Base-by-base conservation (phyloP, 345 rosid species). In the Hibiscus tridactylites region DNA sequence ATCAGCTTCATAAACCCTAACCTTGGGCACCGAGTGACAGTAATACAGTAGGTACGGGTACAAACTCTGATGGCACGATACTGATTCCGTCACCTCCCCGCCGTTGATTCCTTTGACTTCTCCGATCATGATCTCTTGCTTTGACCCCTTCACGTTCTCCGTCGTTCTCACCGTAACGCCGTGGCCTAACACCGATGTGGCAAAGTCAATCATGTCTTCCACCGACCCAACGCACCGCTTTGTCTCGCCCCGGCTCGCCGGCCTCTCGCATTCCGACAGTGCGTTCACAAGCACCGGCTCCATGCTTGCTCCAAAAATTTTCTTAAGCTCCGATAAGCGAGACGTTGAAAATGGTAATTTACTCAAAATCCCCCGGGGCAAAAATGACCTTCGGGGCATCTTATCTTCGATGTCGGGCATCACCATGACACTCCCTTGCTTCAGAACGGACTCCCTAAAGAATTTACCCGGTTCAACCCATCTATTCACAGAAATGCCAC, bases 61-160 rank as follows among this genome's bases (percentile, higher is more conserved):
- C 81, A 90, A 44, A 37, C 89, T 88, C 79, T 90, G 96, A 73
- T 90, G 96, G 74, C 96, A 90, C 2, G 96, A 90, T 16, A 90
- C 92, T 17, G 92, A 86, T 68, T 78, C 69, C 1, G 91, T 88
- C 68, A 79, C 78, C 10, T 70, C 24, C 3, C 96, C 96, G 12
- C 88, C 83, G 80, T 88, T 78, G 81, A 90, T 80, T 12, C 87
- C 88, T 17, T 46, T 77, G 54, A 90, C 82, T 21, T 75, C 4
- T 3, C 93, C 90, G 4, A 90, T 76, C 85, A 76, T 13, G 68
- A 90, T 74, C 21, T 76, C 64, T 28, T 24, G 73, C 71, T 70
- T 81, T 42, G 91, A 82, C 6, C 92, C 92, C 10, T 77, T 70
- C 12, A 75, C 81, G 35, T 79, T 85, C 16, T 72, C 75, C 0